phyloP scores from a whole-genome alignment of 1,284 basidiomycete genomes.

The Fomitopsis pinicola region DNA sequence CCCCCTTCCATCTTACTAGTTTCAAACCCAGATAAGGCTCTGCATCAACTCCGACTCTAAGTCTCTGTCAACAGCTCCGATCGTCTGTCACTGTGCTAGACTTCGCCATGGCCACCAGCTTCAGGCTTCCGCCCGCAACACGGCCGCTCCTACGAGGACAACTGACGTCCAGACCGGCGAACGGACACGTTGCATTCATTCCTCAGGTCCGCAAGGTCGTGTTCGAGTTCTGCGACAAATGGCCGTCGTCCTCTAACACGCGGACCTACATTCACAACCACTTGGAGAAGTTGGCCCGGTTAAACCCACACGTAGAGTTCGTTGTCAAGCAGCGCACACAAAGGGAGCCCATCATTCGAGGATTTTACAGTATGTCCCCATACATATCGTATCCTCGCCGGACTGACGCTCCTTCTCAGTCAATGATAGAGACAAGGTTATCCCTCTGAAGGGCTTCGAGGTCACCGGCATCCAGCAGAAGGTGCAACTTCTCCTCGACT shows the following conservation, averaged over 20 bases:
- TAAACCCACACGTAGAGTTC: slow-evolving; percentile 77
- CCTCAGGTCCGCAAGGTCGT: slow-evolving; percentile 79
- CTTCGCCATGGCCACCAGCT: slow-evolving; percentile 32
- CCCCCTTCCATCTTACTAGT: background rate
- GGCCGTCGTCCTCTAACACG: slow-evolving; percentile 69
- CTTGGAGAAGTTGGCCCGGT: slow-evolving; percentile 56
- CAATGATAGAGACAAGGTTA: slow-evolving; percentile 78
- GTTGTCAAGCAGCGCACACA: slow-evolving; percentile 72
- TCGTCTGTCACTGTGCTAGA: background rate
- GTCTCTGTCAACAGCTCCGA: background rate
- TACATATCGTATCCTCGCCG: slow-evolving; percentile 3
- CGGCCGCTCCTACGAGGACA: slow-evolving; percentile 50
- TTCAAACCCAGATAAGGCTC: slow-evolving; percentile 1
- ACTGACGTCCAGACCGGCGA: slow-evolving; percentile 58
- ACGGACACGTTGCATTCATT: slow-evolving; percentile 67
- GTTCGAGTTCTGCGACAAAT: slow-evolving; percentile 80
- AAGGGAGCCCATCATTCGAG: slow-evolving; percentile 70
- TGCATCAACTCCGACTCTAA: slow-evolving; percentile 20
- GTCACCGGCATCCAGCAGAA: slow-evolving; percentile 70
- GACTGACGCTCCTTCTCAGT: slow-evolving; percentile 36
- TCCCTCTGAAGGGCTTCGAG: slow-evolving; percentile 68
- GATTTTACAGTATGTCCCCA: slow-evolving; percentile 61
- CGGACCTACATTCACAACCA: slow-evolving; percentile 65
- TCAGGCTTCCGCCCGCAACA: slow-evolving; percentile 26
- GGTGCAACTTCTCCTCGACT: slow-evolving; percentile 77